Evolutionary conservation across 805 yeast species (phyloP).

Genomic region (Starmerella powellii): DNA sequence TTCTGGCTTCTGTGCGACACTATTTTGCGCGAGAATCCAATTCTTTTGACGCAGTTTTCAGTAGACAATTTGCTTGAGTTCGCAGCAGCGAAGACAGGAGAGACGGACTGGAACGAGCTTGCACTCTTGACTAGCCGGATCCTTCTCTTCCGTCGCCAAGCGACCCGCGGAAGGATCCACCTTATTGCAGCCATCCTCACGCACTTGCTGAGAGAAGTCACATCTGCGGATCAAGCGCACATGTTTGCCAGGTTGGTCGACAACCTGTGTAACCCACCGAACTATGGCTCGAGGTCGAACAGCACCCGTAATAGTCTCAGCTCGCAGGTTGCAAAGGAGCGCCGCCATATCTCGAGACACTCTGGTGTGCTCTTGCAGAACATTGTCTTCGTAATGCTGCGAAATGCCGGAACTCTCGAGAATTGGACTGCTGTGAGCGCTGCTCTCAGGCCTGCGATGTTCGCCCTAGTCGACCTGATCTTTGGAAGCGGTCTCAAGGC

Average conservation of each 20-base stretch:
- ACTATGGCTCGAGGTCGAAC: conserved; percentile 25
- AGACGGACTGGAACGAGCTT: background rate
- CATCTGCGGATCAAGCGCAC: conserved; percentile 10
- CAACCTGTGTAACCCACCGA: conserved; percentile 64
- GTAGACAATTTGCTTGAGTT: conserved; percentile 44
- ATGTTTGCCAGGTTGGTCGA: conserved; percentile 45
- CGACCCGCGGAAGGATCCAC: conserved; percentile 64
- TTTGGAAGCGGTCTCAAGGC: conserved; percentile 53
- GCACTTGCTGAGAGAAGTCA: conserved; percentile 36
- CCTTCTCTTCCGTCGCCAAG: conserved; percentile 54
- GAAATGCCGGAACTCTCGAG: conserved; percentile 4
- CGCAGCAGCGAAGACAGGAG: conserved; percentile 22
- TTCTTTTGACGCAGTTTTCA: conserved; percentile 55
- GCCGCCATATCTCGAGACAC: conserved; percentile 30
- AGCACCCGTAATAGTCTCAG: conserved; percentile 34
- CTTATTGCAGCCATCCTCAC: conserved; percentile 41
- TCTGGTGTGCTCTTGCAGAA: conserved; percentile 39
- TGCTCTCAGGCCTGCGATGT: conserved; percentile 44
- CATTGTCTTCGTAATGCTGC: conserved; percentile 47
- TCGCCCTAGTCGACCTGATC: conserved; percentile 53
- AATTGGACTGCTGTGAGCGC: conserved; percentile 4
- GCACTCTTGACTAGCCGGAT: conserved; percentile 44
- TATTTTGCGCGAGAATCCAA: conserved; percentile 38
- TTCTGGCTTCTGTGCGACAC: conserved; percentile 31
- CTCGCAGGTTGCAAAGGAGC: conserved; percentile 44